Evolutionary conservation across 331 rosid genomes (phyloP).

Genomic region (Pyracantha coccinea): DNA sequence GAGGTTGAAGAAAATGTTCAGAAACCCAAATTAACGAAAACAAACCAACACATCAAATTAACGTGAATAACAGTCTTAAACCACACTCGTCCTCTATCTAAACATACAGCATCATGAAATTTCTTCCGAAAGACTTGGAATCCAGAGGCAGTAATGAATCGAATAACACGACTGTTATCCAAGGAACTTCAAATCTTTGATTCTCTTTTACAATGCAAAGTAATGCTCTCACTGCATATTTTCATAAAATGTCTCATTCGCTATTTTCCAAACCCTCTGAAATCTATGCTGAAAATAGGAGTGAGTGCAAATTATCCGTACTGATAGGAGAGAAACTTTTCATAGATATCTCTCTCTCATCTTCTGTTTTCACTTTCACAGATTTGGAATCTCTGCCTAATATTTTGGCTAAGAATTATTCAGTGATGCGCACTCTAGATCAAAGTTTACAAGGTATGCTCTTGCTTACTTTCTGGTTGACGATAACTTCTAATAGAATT

Average conservation of each 20-base stretch:
- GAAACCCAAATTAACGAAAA: background rate
- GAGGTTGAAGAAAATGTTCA: too few species aligned
- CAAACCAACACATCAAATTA: background rate
- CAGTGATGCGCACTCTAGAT: conserved; percentile 76
- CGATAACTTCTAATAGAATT: too few species aligned
- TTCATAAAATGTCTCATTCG: background rate
- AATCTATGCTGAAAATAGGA: background rate
- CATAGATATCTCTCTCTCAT: background rate
- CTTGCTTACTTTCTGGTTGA: background rate
- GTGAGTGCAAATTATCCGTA: background rate
- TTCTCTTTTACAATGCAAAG: background rate
- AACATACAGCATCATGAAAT: background rate
- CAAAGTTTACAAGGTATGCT: conserved; percentile 76
- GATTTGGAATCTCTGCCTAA: conserved; percentile 87
- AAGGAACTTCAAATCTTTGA: background rate
- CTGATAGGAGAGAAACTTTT: too few species aligned
- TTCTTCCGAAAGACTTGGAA: background rate
- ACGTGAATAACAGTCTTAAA: background rate
- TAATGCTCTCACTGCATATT: background rate
- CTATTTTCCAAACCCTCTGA: background rate
- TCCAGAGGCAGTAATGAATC: too few species aligned
- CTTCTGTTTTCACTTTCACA: conserved; percentile 18
- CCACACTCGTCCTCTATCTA: background rate
- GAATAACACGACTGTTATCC: background rate
- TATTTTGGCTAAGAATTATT: conserved; percentile 83